phyloP scores from a whole-genome alignment of 1,284 basidiomycete species.

The Clitocybe nebularis region DNA sequence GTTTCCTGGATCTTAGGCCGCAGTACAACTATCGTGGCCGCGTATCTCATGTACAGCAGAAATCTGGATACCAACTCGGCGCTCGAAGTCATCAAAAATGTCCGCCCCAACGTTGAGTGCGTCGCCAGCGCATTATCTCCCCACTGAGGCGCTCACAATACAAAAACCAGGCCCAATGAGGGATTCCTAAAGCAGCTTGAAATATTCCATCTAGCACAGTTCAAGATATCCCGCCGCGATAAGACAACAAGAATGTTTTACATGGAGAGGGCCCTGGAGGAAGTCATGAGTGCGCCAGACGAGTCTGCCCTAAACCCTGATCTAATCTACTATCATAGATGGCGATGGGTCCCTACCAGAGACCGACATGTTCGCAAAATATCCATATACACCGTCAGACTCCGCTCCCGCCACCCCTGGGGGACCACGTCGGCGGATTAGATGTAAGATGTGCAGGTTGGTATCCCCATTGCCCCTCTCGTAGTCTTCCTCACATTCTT shows the following conservation, averaged over 20 bases:
- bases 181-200: constrained; percentile 77
- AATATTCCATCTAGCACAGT: constrained; percentile 71
- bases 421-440: constrained; percentile 58
- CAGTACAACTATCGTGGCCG: constrained; percentile 77
- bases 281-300: constrained; percentile 67
- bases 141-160: constrained; percentile 4
- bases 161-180: constrained; percentile 64
- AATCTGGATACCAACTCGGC: constrained; percentile 65
- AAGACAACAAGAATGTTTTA: constrained; percentile 78
- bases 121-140: constrained; percentile 22
- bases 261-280: constrained; percentile 67
- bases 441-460: constrained; percentile 90
- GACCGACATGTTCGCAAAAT: constrained; percentile 73
- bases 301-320: constrained; percentile 16
- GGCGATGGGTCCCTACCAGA: constrained; percentile 65
- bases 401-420: constrained; percentile 59
- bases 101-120: constrained; percentile 67
- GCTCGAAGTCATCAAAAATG: constrained; percentile 60
- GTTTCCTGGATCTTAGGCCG: constrained; percentile 47
- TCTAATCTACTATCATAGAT: constrained; percentile 38
- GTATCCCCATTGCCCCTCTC: constrained; percentile 11
- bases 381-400: constrained; percentile 62
- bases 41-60: constrained; percentile 78
- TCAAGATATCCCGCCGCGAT: constrained; percentile 64
- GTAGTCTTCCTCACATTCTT: background rate